Base-by-base conservation (phyloP, 805 yeast genomes). In the Wickerhamiella sorbophila region DNA sequence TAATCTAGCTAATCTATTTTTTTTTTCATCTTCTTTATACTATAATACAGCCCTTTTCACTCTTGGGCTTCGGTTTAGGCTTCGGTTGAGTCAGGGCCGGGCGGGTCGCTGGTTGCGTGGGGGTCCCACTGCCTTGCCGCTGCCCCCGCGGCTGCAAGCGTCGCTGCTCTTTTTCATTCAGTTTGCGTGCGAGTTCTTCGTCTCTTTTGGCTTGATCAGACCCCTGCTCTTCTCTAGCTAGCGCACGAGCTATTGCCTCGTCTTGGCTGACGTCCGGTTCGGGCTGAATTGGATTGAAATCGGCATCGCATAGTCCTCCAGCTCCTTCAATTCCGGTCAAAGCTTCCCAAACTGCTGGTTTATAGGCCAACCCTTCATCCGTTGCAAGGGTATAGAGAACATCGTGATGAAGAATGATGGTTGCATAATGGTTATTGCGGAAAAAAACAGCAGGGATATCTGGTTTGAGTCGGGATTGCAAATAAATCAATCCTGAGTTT, bases 401-500 rank as follows among this genome's bases (percentile, higher is more conserved):
- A 22, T 65, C 66, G 5, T 57, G 44, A 34, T 48, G 53, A 2
- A 56, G 57, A 50, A 66, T 71, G 9, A 87, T 56, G 0, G 95
- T 84, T 48, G 72, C 72, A 60, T 83, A 88, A 58, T 86, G 95
- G 58, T 91, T 87, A 59, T 91, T 88, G 54, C 96, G 70, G 64
- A 87, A 91, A 47, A 88, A 71, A 0, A 88, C 75, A 1, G 77
- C 72, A 42, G 77, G 67, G 5, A 77, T 70, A 33, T 76, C 76
- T 14, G 69, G 67, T 1, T 59, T 54, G 21, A 83, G 55, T 3
- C 66, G 52, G 4, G 60, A 56, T 45, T 64, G 62, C 47, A 82
- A 56, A 40, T 62, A 62, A 1, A 55, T 43, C 12, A 82, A 57
- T 0, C 98, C 98, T 38, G 65, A 61, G 1, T 62, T 64, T 0